Base-by-base conservation (phyloP, 805 yeast species). In the Babjeviella inositovora region DNA sequence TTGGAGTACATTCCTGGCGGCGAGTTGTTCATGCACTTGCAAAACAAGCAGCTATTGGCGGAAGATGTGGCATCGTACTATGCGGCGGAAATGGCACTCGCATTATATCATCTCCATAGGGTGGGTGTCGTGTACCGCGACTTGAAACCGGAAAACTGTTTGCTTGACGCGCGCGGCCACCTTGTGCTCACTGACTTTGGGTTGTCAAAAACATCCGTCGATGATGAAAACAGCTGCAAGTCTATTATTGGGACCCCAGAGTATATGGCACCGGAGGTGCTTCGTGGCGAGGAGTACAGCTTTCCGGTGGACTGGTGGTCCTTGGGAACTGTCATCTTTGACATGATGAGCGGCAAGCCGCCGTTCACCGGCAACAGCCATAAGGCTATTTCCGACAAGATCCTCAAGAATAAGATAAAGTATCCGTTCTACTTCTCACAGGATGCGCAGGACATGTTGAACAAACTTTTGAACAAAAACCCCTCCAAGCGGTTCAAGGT, bases 241-340 rank as follows among this genome's bases (percentile, higher is more conserved):
- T 64, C 79, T 8, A 46, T 76, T 32, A 65, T 71, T 24, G 90
- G 90, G 1, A 76, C 90, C 0, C 80, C 84, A 1, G 82, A 76
- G 39, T 76, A 76, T 36, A 76, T 82, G 71, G 94, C 94, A 0
- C 95, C 95, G 3, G 95, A 82, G 42, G 74, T 84, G 15, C 52
- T 82, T 14, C 66, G 62, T 28, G 93, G 93, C 12, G 63, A 71
- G 34, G 66, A 70, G 10, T 84, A 82, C 43, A 82, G 75, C 35
- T 73, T 67, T 25, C 60, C 70, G 15, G 90, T 84, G 23, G 95
- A 82, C 43, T 81, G 93, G 79, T 82, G 93, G 82, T 80, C 93
- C 0, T 49, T 84, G 16, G 95, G 94, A 0, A 76, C 93, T 22
- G 73, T 82, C 5, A 51, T 73, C 23, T 77, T 52, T 37, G 93